These are phyloP conservation scores for Myxozyma monticola DNA, from an alignment of 805 yeast species.

Conservation along the genomic window DNA sequence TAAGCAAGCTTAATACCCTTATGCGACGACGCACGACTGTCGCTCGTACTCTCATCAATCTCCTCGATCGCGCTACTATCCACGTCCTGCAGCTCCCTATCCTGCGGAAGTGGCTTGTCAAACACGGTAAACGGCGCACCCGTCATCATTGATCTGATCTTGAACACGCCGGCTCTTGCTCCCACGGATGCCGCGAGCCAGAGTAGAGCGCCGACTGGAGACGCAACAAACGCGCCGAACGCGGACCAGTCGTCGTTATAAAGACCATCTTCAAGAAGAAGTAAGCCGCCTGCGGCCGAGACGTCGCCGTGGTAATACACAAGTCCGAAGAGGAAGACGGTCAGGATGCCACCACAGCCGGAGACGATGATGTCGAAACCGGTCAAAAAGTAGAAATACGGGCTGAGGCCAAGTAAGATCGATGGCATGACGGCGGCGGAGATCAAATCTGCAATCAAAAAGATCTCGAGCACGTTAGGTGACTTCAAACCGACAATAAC, in stretches of 20 bases:
- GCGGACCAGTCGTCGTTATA: slow-evolving; percentile 88
- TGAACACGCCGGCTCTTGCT: slow-evolving; percentile 9
- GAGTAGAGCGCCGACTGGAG: slow-evolving; percentile 77
- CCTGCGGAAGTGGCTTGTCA: slow-evolving; percentile 3
- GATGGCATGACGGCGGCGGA: slow-evolving; percentile 86
- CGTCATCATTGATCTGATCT: slow-evolving; percentile 1
- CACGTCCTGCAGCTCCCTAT: slow-evolving; percentile 6
- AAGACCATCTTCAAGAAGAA: slow-evolving; percentile 65
- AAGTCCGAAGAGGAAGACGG: slow-evolving; percentile 80
- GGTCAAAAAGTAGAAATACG: slow-evolving; percentile 63
- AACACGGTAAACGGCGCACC: slow-evolving; percentile 12
- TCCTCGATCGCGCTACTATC: not conserved
- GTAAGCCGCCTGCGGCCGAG: slow-evolving; percentile 69
- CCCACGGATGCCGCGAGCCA: slow-evolving; percentile 36
- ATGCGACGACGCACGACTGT: not conserved
- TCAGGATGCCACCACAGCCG: slow-evolving; percentile 77
- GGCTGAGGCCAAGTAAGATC: slow-evolving; percentile 73
- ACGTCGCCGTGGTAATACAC: slow-evolving; percentile 68
- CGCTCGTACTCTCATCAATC: not conserved
- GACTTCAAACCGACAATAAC: slow-evolving; percentile 83
- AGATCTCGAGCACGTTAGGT: slow-evolving; percentile 79
- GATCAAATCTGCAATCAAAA: slow-evolving; percentile 85
- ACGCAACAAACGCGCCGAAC: slow-evolving; percentile 90
- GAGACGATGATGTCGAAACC: slow-evolving; percentile 83
- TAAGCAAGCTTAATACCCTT: slow-evolving; percentile 3